phyloP scores from a whole-genome alignment of 2,329 filamentous ascomycete genomes.

The Lachnellula subtilissima region DNA sequence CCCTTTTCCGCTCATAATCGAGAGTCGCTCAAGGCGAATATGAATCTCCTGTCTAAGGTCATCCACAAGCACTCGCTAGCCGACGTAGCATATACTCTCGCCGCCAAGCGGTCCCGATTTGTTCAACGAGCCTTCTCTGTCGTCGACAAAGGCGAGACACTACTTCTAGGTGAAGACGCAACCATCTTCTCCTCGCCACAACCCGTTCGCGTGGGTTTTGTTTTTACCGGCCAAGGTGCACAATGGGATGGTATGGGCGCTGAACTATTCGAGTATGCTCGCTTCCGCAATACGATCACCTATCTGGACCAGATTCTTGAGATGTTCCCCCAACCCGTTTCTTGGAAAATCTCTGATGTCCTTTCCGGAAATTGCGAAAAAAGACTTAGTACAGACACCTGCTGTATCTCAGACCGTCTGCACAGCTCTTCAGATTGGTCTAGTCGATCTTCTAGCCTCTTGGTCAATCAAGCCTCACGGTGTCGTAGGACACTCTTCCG shows the following conservation, averaged over 20 bases:
- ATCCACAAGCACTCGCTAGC: background rate
- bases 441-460: constrained; percentile 38
- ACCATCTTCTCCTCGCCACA: background rate
- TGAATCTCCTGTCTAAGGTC: background rate
- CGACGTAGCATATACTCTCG: constrained; percentile 2
- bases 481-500: constrained; percentile 41
- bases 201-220: background rate
- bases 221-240: background rate
- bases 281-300: background rate
- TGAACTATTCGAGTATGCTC: background rate
- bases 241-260: background rate
- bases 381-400: constrained; percentile 35
- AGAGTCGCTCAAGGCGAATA: background rate
- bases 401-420: constrained; percentile 34
- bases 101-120: background rate
- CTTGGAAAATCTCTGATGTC: background rate
- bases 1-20: no score
- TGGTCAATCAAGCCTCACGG: constrained; percentile 35
- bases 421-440: constrained; percentile 41
- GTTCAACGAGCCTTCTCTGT: background rate
- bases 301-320: background rate
- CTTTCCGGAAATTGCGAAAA: background rate
- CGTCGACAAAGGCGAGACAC: background rate
- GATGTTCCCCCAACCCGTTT: background rate
- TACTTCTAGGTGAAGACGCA: background rate